Evolutionary conservation across 805 yeast genomes (phyloP), one percentile per base, ranked within the genome.

Genomic region (Metschnikowia dekortorum): DNA sequence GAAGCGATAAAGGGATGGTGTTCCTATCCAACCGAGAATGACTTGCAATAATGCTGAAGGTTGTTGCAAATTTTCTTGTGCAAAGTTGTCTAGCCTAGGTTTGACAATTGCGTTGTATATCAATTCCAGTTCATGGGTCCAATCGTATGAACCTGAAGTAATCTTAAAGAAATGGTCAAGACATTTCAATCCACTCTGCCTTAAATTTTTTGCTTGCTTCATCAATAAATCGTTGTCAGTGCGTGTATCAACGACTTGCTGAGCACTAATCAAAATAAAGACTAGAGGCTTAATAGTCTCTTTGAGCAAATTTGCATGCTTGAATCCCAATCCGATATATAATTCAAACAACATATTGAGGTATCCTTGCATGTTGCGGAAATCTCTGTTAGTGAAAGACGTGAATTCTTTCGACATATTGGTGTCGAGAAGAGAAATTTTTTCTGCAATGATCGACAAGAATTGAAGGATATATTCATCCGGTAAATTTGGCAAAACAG

Each of bases 21-120:
- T 52, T 16, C 62, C 67, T 22, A 73, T 63, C 83, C 96, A 79
- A 8, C 78, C 69, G 6, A 81, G 66, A 59, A 92, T 78, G 8
- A 89, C 62, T 49, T 74, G 80, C 80, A 91, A 69, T 40, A 92
- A 63, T 0, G 96, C 78, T 0, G 97, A 89, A 0, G 92, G 84
- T 59, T 86, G 89, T 61, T 89, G 95, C 32, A 85, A 71, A 63
- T 92, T 94, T 59, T 87, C 96, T 38, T 70, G 76, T 3, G 85
- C 85, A 65, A 92, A 92, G 10, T 76, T 71, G 0, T 53, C 71
- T 57, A 94, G 71, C 60, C 95, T 79, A 7, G 96, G 90, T 18
- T 64, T 59, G 11, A 92, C 70, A 22, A 89, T 71, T 26, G 70
- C 62, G 3, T 66, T 62, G 60, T 79, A 85, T 10, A 94, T 78